phyloP scores from a whole-genome alignment of 352 stramenopile genomes.

The Phytophthora palmivora region DNA sequence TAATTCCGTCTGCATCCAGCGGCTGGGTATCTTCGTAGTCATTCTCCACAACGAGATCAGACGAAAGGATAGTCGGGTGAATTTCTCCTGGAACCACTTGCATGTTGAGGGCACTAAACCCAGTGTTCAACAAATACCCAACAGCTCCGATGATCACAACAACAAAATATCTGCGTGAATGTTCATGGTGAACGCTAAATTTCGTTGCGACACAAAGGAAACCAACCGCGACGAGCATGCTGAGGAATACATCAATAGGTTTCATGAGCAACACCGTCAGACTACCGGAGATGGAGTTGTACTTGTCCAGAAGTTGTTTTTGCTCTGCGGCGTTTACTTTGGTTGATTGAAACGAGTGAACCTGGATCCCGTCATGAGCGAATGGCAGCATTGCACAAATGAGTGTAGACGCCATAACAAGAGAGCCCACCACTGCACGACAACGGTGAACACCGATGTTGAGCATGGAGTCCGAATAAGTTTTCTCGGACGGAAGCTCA shows the following conservation, averaged over 20 bases:
- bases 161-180: constrained; percentile 1
- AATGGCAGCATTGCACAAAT: constrained; percentile 1
- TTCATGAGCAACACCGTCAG: constrained; percentile 3
- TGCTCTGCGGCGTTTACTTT: not conserved
- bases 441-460: not conserved
- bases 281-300: constrained; percentile 8
- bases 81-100: constrained; percentile 4
- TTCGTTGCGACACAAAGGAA: constrained; percentile 7
- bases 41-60: constrained; percentile 4
- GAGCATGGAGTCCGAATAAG: not conserved
- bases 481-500: not conserved
- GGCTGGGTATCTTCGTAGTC: not conserved
- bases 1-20: not conserved
- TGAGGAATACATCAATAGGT: constrained; percentile 1
- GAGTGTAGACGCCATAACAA: not conserved
- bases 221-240: constrained; percentile 1
- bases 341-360: not conserved
- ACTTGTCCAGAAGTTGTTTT: constrained; percentile 1
- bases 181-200: constrained; percentile 6
- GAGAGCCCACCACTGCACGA: not conserved
- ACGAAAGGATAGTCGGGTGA: not conserved
- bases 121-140: constrained; percentile 7
- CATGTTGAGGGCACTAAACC: constrained; percentile 10
- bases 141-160: not conserved
- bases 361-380: not conserved